Conservation (phyloP, 495 filamentous ascomycete species). For the Talaromyces adpressus region DNA sequence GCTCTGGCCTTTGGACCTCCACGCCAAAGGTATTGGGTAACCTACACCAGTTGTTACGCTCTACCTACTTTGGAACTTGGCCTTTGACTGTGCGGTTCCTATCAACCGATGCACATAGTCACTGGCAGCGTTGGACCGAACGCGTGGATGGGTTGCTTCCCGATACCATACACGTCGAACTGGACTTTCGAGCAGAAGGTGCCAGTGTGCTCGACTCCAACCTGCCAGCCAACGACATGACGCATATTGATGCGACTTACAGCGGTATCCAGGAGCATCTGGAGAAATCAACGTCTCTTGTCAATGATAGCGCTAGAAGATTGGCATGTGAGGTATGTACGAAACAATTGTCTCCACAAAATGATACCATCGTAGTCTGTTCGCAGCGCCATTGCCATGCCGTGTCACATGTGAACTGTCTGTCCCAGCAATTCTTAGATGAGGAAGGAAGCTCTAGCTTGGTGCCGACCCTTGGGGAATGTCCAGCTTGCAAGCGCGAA, state of each 20-base stretch:
- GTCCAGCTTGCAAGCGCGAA: constrained; percentile 59
- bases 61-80: constrained; percentile 70
- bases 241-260: constrained; percentile 62
- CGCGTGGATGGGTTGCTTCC: constrained; percentile 41
- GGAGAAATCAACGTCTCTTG: constrained; percentile 59
- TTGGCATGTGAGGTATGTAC: constrained; percentile 59
- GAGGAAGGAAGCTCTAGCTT: constrained; percentile 35
- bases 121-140: constrained; percentile 59
- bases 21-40: constrained; percentile 61
- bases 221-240: constrained; percentile 21
- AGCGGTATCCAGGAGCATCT: constrained; percentile 56
- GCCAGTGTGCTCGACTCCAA: not conserved
- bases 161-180: constrained; percentile 42
- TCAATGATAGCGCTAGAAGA: constrained; percentile 30
- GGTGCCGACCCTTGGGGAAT: constrained; percentile 62
- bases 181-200: constrained; percentile 38
- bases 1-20: constrained; percentile 29
- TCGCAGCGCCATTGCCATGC: constrained; percentile 56
- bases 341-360: constrained; percentile 33
- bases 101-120: constrained; percentile 52
- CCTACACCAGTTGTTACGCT: constrained; percentile 70
- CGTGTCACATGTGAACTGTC: constrained; percentile 68
- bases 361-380: constrained; percentile 61
- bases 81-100: constrained; percentile 83
- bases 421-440: constrained; percentile 57